These are phyloP conservation scores for Grigorovia humatica DNA, from an alignment of 805 yeast genomes.

Conservation along the genomic window DNA sequence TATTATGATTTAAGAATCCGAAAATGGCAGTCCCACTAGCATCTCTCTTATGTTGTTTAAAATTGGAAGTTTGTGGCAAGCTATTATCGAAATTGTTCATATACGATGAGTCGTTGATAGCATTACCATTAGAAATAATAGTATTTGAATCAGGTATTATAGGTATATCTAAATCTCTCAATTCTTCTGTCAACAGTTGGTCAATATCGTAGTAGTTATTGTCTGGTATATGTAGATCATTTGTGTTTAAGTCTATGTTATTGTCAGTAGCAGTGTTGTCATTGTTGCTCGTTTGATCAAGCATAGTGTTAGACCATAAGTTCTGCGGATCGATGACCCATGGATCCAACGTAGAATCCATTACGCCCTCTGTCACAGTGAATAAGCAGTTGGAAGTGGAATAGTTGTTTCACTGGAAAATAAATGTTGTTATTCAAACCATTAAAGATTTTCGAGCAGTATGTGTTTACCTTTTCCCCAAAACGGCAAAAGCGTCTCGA, in stretches of 20 bases:
- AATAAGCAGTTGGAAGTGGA: too few species aligned
- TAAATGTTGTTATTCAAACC: background rate
- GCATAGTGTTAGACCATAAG: background rate
- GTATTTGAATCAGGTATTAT: slow-evolving; percentile 14
- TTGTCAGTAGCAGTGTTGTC: background rate
- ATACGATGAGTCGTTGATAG: background rate
- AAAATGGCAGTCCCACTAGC: slow-evolving; percentile 75
- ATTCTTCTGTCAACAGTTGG: slow-evolving; percentile 45
- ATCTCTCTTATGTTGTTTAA: slow-evolving; percentile 42
- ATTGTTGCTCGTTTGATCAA: background rate
- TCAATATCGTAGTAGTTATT: slow-evolving; percentile 45
- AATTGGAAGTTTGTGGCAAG: too few species aligned
- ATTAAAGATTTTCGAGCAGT: background rate
- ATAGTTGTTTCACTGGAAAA: background rate
- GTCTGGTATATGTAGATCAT: slow-evolving; percentile 28
- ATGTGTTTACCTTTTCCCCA: slow-evolving; percentile 2
- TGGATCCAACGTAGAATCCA: slow-evolving; percentile 2
- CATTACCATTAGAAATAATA: slow-evolving; percentile 3
- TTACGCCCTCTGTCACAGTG: background rate
- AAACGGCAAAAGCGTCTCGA: background rate
- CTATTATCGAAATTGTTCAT: too few species aligned
- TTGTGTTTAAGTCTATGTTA: background rate
- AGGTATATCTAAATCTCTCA: slow-evolving; percentile 58
- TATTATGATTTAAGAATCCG: slow-evolving; percentile 57
- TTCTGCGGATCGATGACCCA: background rate